These are phyloP conservation scores for Mucor ambiguus DNA, from an alignment of 371 early-diverging fungal genomes.

Conservation along the genomic window DNA sequence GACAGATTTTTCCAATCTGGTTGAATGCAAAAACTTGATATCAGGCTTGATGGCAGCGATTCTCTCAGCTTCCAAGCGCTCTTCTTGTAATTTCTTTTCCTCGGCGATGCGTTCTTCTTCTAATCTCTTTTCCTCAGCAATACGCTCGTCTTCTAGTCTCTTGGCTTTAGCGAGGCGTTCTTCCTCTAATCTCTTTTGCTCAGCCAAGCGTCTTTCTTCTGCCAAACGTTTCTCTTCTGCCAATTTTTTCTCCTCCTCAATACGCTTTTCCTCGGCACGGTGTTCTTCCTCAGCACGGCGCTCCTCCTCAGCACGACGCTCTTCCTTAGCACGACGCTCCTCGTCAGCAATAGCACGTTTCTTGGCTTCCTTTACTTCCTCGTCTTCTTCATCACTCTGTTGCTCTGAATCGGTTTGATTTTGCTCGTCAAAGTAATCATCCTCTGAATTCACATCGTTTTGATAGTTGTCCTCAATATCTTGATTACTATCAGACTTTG, in stretches of 20 bases:
- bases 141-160: not conserved
- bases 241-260: not conserved
- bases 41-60: conserved; percentile 10
- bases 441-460: not conserved
- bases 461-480: not conserved
- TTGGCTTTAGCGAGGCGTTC: not conserved
- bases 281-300: conserved; percentile 1
- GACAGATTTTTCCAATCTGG: not conserved
- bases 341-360: not conserved
- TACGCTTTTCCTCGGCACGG: not conserved
- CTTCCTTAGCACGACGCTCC: not conserved
- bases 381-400: not conserved
- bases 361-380: not conserved
- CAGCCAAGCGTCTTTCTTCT: not conserved
- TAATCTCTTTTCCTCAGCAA: conserved; percentile 8
- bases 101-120: not conserved
- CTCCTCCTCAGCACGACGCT: not conserved
- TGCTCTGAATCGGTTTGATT: not conserved
- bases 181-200: conserved; percentile 4
- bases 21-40: not conserved
- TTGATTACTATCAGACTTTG: not conserved
- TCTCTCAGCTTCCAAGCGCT: not conserved
- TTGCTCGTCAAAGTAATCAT: not conserved
- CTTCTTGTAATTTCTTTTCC: no score
- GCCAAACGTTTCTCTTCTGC: not conserved